phyloP scores from a whole-genome alignment of 1,139 yeast species.

The Spencermartinsiella ligniputridi region DNA sequence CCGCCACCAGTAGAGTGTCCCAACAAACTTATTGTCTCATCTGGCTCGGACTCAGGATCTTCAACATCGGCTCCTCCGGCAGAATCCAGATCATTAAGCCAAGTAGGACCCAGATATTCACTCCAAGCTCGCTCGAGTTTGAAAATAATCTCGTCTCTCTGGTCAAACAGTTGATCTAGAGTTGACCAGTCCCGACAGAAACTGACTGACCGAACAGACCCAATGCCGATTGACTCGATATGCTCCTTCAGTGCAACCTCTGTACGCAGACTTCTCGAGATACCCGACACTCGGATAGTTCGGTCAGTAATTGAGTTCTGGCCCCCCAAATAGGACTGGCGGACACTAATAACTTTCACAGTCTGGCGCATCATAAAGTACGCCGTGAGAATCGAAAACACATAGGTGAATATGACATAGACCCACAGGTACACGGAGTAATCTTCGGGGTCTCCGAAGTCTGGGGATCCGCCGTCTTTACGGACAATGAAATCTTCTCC shows the following conservation, averaged over 20 bases:
- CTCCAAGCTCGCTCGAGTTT: constrained; percentile 75
- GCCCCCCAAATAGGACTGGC: constrained; percentile 80
- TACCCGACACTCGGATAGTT: constrained; percentile 83
- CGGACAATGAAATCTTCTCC: constrained; percentile 30
- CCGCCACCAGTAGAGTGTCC: constrained; percentile 7
- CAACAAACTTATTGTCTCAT: constrained; percentile 10
- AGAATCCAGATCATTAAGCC: constrained; percentile 18
- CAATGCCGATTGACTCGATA: constrained; percentile 73
- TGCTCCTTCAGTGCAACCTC: constrained; percentile 65
- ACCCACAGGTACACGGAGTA: constrained; percentile 54
- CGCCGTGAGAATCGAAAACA: constrained; percentile 69
- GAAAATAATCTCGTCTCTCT: constrained; percentile 50
- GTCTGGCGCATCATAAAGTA: constrained; percentile 65
- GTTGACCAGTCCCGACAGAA: constrained; percentile 84
- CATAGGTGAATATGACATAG: constrained; percentile 81
- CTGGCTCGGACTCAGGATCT: not conserved
- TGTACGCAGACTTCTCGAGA: constrained; percentile 76
- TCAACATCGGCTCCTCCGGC: constrained; percentile 2
- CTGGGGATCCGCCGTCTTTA: not conserved
- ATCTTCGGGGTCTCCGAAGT: constrained; percentile 29
- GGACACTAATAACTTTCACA: constrained; percentile 60
- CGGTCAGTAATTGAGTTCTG: constrained; percentile 91
- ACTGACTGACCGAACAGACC: constrained; percentile 69
- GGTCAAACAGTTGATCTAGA: constrained; percentile 59
- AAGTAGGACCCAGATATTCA: constrained; percentile 51